phyloP scores from a whole-genome alignment of 148 eudicot genomes.

The Drosera capensis region DNA sequence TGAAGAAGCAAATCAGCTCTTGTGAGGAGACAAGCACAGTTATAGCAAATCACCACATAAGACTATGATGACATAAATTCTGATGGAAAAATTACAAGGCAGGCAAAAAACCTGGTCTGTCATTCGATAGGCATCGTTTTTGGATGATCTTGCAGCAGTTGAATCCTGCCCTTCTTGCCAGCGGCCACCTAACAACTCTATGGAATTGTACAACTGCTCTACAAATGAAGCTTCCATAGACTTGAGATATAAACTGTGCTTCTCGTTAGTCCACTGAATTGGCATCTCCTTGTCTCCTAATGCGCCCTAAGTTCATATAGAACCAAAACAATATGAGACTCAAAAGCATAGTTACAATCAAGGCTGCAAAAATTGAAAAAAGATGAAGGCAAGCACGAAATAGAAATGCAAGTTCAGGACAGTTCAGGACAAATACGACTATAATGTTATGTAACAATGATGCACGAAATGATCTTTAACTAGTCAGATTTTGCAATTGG shows the following conservation, averaged over 20 bases:
- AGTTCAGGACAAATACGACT: too few relatives aligned
- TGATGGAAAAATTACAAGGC: not conserved
- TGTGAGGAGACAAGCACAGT: constrained; percentile 3
- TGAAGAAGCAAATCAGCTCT: not conserved
- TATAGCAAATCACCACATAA: constrained; percentile 1
- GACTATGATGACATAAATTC: not conserved
- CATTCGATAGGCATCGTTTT: constrained; percentile 8
- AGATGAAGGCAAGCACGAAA: too few relatives aligned
- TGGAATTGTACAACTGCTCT: constrained; percentile 46
- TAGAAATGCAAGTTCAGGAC: too few relatives aligned
- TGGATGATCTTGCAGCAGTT: constrained; percentile 17
- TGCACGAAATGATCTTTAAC: too few relatives aligned
- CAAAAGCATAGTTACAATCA: too few relatives aligned
- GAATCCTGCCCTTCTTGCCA: constrained; percentile 14
- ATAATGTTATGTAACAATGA: too few relatives aligned
- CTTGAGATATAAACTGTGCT: constrained; percentile 69
- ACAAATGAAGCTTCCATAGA: constrained; percentile 92
- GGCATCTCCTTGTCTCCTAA: constrained; percentile 13
- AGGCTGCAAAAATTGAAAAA: too few relatives aligned
- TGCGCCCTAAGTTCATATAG: too few relatives aligned
- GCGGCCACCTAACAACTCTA: constrained; percentile 27
- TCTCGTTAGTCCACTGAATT: constrained; percentile 80
- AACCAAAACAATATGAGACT: too few relatives aligned
- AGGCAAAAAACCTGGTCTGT: constrained; percentile 36
- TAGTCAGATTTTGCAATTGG: too few relatives aligned